Conservation (phyloP, 495 filamentous ascomycete genomes). For the Hypomontagnella submonticulosa region DNA sequence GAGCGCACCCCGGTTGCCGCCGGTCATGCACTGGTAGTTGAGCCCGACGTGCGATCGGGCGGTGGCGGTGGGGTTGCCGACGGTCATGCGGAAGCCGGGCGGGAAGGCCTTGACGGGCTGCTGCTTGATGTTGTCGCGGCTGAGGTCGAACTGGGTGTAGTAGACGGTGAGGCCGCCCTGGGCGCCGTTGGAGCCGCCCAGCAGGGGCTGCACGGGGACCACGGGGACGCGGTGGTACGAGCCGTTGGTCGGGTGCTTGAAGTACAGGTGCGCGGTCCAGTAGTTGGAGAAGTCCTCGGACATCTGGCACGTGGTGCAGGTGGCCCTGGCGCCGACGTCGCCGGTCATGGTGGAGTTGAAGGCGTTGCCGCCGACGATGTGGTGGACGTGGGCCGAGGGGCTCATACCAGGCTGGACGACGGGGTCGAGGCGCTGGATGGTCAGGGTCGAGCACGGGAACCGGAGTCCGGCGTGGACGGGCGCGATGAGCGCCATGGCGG, state of each 20-base stretch:
- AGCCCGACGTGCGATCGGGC: constrained; percentile 54
- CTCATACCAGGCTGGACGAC: constrained; percentile 53
- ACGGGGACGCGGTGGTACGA: constrained; percentile 58
- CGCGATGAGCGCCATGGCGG: constrained; percentile 52
- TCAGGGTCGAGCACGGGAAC: constrained; percentile 58
- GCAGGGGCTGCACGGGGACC: constrained; percentile 54
- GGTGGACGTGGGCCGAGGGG: constrained; percentile 59
- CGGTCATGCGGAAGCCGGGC: constrained; percentile 66
- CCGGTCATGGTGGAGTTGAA: constrained; percentile 59
- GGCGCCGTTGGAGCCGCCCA: constrained; percentile 47
- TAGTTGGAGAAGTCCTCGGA: constrained; percentile 60
- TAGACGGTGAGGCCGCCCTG: constrained; percentile 61
- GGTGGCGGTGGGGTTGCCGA: constrained; percentile 56
- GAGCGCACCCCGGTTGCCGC: constrained; percentile 55
- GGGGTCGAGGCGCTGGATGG: constrained; percentile 59
- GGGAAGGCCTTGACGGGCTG: constrained; percentile 59
- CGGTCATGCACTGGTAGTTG: constrained; percentile 60
- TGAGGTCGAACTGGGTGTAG: constrained; percentile 59
- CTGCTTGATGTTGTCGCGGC: constrained; percentile 52
- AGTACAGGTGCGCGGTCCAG: constrained; percentile 62
- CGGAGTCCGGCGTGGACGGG: constrained; percentile 56
- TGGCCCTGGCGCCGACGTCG: constrained; percentile 53
- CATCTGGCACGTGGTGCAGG: constrained; percentile 59
- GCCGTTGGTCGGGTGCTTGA: constrained; percentile 60
- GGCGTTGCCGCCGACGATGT: constrained; percentile 59